Percentiles rank a stretch among this genome's conserved stretches.
phyloP scores from a whole-genome alignment of 768 basidiomycete genomes.

The Suillus weaverae region DNA sequence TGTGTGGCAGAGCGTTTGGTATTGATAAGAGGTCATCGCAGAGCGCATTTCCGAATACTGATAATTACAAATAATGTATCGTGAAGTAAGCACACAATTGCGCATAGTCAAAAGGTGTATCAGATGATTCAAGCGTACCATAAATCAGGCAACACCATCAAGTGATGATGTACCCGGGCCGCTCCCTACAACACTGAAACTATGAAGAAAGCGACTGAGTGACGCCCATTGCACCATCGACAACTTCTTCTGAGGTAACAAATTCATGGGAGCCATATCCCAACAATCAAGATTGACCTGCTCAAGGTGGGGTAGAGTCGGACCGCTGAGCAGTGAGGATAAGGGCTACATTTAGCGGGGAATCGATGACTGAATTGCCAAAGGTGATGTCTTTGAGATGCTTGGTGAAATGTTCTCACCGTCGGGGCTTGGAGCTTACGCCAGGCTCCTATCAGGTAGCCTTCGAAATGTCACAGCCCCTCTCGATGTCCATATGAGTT shows the following conservation, averaged over 20 bases:
- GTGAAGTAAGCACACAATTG: neutral
- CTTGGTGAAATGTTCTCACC: neutral
- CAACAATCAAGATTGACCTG: slow-evolving; percentile 22
- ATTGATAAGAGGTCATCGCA: too few species aligned
- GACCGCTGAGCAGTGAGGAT: slow-evolving; percentile 4
- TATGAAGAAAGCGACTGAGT: neutral
- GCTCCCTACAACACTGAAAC: neutral
- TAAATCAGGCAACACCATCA: neutral
- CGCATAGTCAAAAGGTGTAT: neutral
- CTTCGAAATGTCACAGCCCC: slow-evolving; percentile 9
- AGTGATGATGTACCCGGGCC: neutral
- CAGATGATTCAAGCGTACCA: neutral
- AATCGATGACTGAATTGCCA: slow-evolving; percentile 22
- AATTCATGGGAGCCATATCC: slow-evolving; percentile 7
- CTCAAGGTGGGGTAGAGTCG: slow-evolving; percentile 18
- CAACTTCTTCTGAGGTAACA: neutral
- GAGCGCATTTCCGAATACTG: too few species aligned
- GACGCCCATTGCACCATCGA: neutral
- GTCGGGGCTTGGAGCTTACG: slow-evolving; percentile 14
- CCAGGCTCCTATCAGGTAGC: slow-evolving; percentile 9
- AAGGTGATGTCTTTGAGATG: slow-evolving; percentile 10
- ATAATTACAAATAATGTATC: neutral
- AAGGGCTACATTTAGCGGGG: slow-evolving; percentile 15
- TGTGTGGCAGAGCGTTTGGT: too few species aligned
- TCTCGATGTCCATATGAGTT: slow-evolving; percentile 1